Conservation (phyloP, 768 basidiomycete species). For the Pulveroboletus frians region DNA sequence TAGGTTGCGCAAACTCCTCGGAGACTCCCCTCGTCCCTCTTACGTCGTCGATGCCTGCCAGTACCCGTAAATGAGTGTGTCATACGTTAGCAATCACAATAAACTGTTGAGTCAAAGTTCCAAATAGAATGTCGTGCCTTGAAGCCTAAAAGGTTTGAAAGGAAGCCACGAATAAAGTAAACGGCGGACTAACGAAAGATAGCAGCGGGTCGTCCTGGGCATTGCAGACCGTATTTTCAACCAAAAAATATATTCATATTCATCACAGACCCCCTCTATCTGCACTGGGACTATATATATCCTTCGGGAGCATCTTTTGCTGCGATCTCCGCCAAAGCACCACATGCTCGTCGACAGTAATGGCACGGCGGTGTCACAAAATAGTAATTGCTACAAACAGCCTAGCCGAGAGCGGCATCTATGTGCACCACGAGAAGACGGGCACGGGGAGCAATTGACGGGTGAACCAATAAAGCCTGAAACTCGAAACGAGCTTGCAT, state of each 20-base stretch:
- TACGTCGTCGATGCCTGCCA: neutral
- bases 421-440: neutral
- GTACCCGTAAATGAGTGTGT: slow-evolving; percentile 5
- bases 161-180: neutral
- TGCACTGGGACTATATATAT: neutral
- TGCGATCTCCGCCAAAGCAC: neutral
- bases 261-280: neutral
- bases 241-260: neutral
- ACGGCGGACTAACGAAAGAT: neutral
- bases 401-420: neutral
- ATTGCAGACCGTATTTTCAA: neutral
- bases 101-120: neutral
- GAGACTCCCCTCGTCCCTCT: neutral
- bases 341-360: slow-evolving; percentile 3
- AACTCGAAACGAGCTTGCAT: neutral
- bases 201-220: neutral
- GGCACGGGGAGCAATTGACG: neutral
- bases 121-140: slow-evolving; percentile 1
- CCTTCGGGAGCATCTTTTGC: neutral
- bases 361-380: neutral
- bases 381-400: neutral
- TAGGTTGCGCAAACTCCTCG: neutral
- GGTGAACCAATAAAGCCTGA: slow-evolving; percentile 4
- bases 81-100: neutral
- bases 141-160: neutral